Base-by-base conservation (phyloP, 2,329 filamentous ascomycete species). In the Ustilaginoidea virens region DNA sequence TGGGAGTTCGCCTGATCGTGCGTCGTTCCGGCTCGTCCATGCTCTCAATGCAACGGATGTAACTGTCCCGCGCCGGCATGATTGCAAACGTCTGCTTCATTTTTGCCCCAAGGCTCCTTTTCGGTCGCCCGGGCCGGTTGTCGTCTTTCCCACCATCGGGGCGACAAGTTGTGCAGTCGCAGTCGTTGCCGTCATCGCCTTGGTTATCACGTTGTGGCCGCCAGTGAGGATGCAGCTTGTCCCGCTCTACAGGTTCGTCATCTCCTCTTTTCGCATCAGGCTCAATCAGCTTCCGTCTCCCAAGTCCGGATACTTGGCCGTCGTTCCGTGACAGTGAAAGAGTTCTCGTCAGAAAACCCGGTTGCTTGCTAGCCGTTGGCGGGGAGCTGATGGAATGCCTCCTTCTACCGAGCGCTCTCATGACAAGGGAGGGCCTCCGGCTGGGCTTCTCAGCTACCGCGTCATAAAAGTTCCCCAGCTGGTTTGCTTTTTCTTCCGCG, bases 71-170 rank as follows among this genome's bases (percentile, higher is more conserved):
- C n/a, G 58, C 38, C 1, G 72, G 70, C 27, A 75, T 42, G 17
- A 75, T 71, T 9, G 70, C 61, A 52, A 76, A 74, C 0, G 70
- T 75, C 20, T 59, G 55, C 48, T 66, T 69, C 51, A 73, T 49
- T 18, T 60, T 63, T 19, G 56, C 48, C 36, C 64, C 69, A 10
- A 74, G 44, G 33, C 58, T 67, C 30, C 60, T 51, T 21, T 60
- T 59, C 3, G 60, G 60, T 14, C 41, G 47, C 7, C 38, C 37
- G 1, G 62, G 60, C 19, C 65, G 59, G 33, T 65, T 62, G 33
- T 49, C 42, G 7, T 53, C 56, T n/a, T 52, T 44, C 7, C 54
- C 53, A 9, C 56, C 51, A 1, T 53, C 52, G 24, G 55, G 48
- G n/a, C 24, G 27, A 23, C 33, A 34, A 30, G 47, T 40, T 25